Base-by-base conservation (phyloP, 805 yeast genomes). In the Lachancea lanzarotensis region DNA sequence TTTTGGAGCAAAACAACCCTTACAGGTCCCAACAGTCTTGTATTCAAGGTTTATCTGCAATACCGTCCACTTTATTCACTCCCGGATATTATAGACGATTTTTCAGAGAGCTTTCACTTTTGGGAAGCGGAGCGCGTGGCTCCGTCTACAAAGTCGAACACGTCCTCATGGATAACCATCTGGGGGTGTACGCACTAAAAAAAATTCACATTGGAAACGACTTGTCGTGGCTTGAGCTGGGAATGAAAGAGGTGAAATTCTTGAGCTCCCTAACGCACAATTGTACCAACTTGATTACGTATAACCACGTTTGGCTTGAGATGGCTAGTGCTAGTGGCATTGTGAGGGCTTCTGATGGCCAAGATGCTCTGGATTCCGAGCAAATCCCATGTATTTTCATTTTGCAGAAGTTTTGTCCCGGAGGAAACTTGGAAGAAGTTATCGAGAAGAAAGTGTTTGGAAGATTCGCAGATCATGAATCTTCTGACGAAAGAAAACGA, bases 301-400 rank as follows among this genome's bases (percentile, higher is more conserved):
- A 89, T 59, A 88, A 89, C 57, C 96, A 89, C 63, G 96, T 88
- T 20, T 89, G 96, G 96, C 62, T 89, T 27, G 96, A 89, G 57
- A 70, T 82, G 55, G 62, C 71, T 54, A 67, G 82, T 45, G 72
- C 83, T 34, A 68, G 71, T 40, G 66, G 65, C 5, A 43, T 60
- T 4, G 53, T 56, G 3, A 43, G 52, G 30, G 47, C 54, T 1
- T 26, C 48, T 12, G 51, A 54, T 11, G 55, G 57, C 3, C 41
- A 50, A 18, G 53, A 46, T 6, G 41, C 48, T 2, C 52, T 43
- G 16, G 5, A n/a, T 2, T 45, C 45, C 1, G 46, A 47, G 8
- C 57, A 60, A 25, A 70, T 77, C 4, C 89, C 90, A 0, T 82
- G 84, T 59, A 87, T 89, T 4, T 89, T 79, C 54, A 84, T 89